Evolutionary conservation across 192 early-diverging fungal species (phyloP).

Genomic region (Gaertneriomyces sp.): DNA sequence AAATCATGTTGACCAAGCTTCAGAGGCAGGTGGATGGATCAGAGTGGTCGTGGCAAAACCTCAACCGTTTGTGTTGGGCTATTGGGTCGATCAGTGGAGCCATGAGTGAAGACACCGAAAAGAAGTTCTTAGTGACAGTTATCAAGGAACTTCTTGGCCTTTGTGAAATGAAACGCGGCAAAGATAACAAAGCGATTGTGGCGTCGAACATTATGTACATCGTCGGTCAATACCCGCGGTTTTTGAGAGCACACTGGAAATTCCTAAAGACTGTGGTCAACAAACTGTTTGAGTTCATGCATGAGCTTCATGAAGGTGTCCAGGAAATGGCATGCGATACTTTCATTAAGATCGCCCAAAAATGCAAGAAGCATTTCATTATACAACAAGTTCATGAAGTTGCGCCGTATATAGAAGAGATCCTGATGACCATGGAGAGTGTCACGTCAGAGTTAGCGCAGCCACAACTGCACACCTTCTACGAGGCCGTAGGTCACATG

Average conservation of each 20-base stretch:
- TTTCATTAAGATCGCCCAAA: constrained; percentile 98
- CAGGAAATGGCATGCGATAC: constrained; percentile 99
- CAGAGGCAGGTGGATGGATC: constrained; percentile 88
- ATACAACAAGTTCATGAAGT: constrained; percentile 85
- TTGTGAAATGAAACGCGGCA: constrained; percentile 96
- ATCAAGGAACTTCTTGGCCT: constrained; percentile 96
- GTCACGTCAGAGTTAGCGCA: constrained; percentile 89
- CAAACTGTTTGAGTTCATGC: constrained; percentile 99
- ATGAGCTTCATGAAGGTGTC: constrained; percentile 96
- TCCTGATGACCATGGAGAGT: constrained; percentile 70
- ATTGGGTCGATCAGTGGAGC: constrained; percentile 98
- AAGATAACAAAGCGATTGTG: constrained; percentile 99
- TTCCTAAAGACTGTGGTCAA: constrained; percentile 99
- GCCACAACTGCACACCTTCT: constrained; percentile 96
- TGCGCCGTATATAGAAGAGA: constrained; percentile 95
- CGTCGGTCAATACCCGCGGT: constrained; percentile 99
- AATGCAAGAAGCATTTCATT: constrained; percentile 95
- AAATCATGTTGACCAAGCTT: constrained; percentile 94
- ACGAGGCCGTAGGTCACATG: constrained; percentile 97
- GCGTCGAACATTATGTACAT: constrained; percentile 99
- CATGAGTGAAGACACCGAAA: constrained; percentile 95
- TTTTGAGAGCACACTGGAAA: constrained; percentile 99
- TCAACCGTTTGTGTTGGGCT: constrained; percentile 99
- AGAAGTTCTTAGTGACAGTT: constrained; percentile 94
- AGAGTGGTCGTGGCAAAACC: constrained; percentile 97